Conservation (phyloP, 2,329 filamentous ascomycete species). For the Colletotrichum sp. region DNA sequence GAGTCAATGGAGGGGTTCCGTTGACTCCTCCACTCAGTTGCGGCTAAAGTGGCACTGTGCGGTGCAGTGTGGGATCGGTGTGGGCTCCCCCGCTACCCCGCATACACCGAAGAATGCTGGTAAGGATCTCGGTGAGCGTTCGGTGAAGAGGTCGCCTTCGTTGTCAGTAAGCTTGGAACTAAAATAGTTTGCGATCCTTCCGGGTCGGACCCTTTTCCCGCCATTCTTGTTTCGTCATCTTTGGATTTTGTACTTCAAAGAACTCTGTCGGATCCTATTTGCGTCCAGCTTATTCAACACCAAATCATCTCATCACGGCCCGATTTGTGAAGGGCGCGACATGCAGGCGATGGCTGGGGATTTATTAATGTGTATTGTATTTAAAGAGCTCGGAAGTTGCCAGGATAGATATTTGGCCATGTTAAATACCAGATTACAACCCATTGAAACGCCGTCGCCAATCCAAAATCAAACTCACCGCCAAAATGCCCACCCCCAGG, state of each 20-base stretch:
- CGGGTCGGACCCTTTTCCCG: background rate
- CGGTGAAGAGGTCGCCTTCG: too few relatives aligned
- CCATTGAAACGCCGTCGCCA: too few relatives aligned
- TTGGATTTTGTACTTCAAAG: background rate
- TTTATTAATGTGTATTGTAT: background rate
- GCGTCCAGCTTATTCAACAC: background rate
- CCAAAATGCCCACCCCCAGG: conserved; percentile 11
- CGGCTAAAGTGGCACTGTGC: conserved; percentile 7
- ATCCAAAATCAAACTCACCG: too few relatives aligned
- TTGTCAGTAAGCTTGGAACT: too few relatives aligned
- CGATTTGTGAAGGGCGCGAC: background rate
- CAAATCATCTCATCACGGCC: background rate
- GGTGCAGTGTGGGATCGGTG: background rate
- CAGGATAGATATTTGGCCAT: accelerated
- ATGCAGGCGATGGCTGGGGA: accelerated
- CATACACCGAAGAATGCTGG: background rate
- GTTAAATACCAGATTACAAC: too few relatives aligned
- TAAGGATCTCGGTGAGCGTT: background rate
- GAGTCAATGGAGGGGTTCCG: conserved; percentile 10
- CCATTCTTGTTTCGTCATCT: background rate
- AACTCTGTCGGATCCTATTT: background rate
- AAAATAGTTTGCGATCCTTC: background rate
- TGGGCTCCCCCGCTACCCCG: conserved; percentile 14
- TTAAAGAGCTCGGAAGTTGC: accelerated
- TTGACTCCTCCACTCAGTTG: background rate